Evolutionary conservation across 805 yeast species (phyloP).

Genomic region (Schwanniomyces sp.): DNA sequence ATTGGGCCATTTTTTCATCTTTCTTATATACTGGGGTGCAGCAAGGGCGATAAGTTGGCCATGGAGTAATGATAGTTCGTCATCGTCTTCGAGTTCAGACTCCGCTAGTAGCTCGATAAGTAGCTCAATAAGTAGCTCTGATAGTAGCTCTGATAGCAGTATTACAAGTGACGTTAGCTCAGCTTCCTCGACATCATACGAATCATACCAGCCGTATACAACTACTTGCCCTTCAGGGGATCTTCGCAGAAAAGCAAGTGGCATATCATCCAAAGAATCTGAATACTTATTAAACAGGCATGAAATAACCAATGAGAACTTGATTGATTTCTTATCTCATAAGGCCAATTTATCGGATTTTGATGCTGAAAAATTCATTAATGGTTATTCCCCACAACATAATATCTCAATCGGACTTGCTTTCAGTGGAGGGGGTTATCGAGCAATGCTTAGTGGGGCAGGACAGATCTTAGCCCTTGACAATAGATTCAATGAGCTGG

Average conservation of each 20-base stretch:
- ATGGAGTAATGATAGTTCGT: slow-evolving; percentile 5
- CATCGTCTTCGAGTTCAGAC: slow-evolving; percentile 4
- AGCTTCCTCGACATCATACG: background rate
- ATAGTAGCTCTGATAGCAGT: background rate
- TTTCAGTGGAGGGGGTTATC: slow-evolving; percentile 25
- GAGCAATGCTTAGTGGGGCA: slow-evolving; percentile 43
- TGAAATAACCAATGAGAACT: slow-evolving; percentile 26
- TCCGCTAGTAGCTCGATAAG: slow-evolving; percentile 7
- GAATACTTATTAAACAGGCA: slow-evolving; percentile 26
- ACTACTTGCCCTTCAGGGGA: slow-evolving; percentile 28
- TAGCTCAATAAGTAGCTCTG: background rate
- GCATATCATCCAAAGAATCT: slow-evolving; percentile 21
- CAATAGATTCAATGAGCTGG: slow-evolving; percentile 28
- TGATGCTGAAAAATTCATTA: slow-evolving; percentile 28
- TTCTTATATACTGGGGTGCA: background rate
- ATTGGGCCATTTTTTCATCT: background rate
- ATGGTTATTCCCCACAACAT: slow-evolving; percentile 16
- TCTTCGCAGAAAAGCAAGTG: slow-evolving; percentile 27
- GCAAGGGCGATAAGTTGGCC: slow-evolving; percentile 1
- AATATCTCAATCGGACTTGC: slow-evolving; percentile 26
- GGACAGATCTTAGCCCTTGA: slow-evolving; percentile 43
- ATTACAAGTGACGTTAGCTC: too few relatives aligned
- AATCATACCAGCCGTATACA: slow-evolving; percentile 25
- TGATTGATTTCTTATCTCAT: slow-evolving; percentile 24
- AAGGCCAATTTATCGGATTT: slow-evolving; percentile 32